phyloP scores from a whole-genome alignment of 345 rosid genomes.

The Acer saccharum region DNA sequence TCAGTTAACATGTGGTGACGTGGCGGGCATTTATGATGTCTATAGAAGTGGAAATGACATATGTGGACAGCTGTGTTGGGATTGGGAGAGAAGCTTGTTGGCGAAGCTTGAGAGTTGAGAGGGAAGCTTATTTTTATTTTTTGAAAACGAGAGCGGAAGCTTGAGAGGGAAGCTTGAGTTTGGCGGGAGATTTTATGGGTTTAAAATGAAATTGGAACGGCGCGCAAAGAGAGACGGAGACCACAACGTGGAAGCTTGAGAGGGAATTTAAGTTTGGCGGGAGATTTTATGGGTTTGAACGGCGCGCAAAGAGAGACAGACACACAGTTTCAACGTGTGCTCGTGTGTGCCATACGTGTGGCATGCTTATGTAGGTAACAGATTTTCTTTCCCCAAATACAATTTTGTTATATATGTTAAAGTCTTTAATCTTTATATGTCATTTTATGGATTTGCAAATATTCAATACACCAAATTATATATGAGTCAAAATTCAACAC shows the following conservation, averaged over 20 bases:
- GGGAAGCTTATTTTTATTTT: not conserved
- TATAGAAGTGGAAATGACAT: not conserved
- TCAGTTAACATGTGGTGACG: not conserved
- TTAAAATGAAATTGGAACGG: too few species aligned
- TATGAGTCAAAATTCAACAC: too few species aligned
- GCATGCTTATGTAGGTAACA: not conserved
- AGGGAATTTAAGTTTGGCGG: not conserved
- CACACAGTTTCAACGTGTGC: not conserved
- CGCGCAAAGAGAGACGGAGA: too few species aligned
- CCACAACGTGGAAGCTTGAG: too few species aligned
- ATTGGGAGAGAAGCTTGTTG: not conserved
- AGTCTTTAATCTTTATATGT: too few species aligned
- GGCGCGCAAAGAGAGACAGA: too few species aligned
- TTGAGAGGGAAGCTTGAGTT: not conserved
- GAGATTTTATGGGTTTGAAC: not conserved
- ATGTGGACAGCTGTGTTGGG: not conserved
- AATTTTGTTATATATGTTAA: too few species aligned
- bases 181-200: conserved; percentile 2
- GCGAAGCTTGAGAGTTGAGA: conserved; percentile 27
- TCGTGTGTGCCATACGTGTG: not conserved
- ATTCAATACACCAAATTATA: too few species aligned
- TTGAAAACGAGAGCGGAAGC: not conserved
- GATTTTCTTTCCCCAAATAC: too few species aligned
- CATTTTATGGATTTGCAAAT: too few species aligned
- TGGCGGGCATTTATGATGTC: not conserved